These are phyloP conservation scores for Nicotiana paniculata DNA, from an alignment of 257 asterid genomes.

Conservation along the genomic window DNA sequence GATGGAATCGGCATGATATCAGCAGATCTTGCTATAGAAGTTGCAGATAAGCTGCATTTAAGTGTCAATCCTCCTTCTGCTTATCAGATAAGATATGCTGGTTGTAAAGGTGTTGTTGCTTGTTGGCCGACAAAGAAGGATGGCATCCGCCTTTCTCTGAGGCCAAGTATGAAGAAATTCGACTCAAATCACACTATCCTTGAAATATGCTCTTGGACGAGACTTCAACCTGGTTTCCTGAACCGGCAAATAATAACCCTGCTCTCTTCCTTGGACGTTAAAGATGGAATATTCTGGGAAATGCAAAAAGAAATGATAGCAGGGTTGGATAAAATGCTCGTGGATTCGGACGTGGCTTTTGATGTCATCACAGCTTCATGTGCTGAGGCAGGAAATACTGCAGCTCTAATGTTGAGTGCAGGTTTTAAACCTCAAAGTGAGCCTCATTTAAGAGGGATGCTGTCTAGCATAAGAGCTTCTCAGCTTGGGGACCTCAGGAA, in stretches of 20 bases:
- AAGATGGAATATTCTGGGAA: constrained; percentile 54
- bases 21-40: constrained; percentile 62
- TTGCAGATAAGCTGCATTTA: constrained; percentile 62
- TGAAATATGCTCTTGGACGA: constrained; percentile 92
- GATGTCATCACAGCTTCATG: constrained; percentile 74
- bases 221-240: constrained; percentile 84
- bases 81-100: constrained; percentile 84
- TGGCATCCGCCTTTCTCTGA: constrained; percentile 40
- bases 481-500: constrained; percentile 85
- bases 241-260: constrained; percentile 80
- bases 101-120: constrained; percentile 86
- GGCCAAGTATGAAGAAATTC: constrained; percentile 75
- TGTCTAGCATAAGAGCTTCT: constrained; percentile 73
- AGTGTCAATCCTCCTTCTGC: constrained; percentile 63
- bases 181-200: constrained; percentile 66
- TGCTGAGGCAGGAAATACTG: constrained; percentile 63
- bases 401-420: constrained; percentile 81
- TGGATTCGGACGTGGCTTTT: constrained; percentile 63
- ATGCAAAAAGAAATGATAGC: constrained; percentile 75
- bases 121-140: constrained; percentile 54
- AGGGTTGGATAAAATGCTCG: constrained; percentile 56
- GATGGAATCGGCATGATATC: constrained; percentile 88
- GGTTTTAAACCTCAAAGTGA: constrained; percentile 76
- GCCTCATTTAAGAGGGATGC: constrained; percentile 85
- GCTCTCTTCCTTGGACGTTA: constrained; percentile 72